A percentile compares a stretch with the other conserved stretches of the same genome.
Evolutionary conservation across 2,329 filamentous ascomycete genomes (phyloP).

Genomic region (Incumbomyces delicatus): DNA sequence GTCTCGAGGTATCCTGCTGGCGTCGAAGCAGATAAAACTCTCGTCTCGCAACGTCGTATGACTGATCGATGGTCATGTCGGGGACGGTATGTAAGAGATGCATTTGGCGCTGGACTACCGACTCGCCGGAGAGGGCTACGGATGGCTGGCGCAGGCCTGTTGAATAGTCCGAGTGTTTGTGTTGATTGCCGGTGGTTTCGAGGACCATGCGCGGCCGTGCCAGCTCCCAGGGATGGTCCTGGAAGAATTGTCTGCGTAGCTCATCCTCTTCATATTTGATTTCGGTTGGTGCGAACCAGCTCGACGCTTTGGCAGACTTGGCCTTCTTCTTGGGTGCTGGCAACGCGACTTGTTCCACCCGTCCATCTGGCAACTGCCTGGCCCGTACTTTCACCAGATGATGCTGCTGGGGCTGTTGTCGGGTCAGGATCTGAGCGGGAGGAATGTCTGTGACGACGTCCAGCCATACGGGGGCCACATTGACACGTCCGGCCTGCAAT

Average conservation of each 20-base stretch:
- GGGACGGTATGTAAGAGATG: slow-evolving; percentile 63
- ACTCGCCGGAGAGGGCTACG: slow-evolving; percentile 72
- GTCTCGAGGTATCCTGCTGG: slow-evolving; percentile 68
- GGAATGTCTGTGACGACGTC: slow-evolving; percentile 47
- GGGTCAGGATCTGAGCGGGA: slow-evolving; percentile 50
- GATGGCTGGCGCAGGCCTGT: slow-evolving; percentile 61
- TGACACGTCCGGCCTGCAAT: slow-evolving; percentile 28
- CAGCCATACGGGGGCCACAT: slow-evolving; percentile 43
- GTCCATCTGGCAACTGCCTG: slow-evolving; percentile 22
- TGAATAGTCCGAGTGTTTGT: slow-evolving; percentile 49
- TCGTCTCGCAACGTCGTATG: slow-evolving; percentile 77
- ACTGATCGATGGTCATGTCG: slow-evolving; percentile 51
- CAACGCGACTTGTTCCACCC: slow-evolving; percentile 12
- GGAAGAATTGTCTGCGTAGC: slow-evolving; percentile 73
- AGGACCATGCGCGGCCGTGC: slow-evolving; percentile 77
- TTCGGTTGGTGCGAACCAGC: slow-evolving; percentile 71
- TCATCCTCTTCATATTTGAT: slow-evolving; percentile 76
- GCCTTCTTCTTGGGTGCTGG: slow-evolving; percentile 19
- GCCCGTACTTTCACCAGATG: slow-evolving; percentile 31
- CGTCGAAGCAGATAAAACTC: slow-evolving; percentile 86
- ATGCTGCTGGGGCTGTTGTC: slow-evolving; percentile 44
- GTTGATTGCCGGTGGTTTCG: slow-evolving; percentile 76
- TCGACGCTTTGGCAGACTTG: slow-evolving; percentile 48
- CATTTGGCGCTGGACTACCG: slow-evolving; percentile 84
- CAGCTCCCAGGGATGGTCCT: slow-evolving; percentile 94